These are phyloP conservation scores for Cytospora piceicola DNA, from an alignment of 2,329 filamentous ascomycete genomes.

Conservation along the genomic window DNA sequence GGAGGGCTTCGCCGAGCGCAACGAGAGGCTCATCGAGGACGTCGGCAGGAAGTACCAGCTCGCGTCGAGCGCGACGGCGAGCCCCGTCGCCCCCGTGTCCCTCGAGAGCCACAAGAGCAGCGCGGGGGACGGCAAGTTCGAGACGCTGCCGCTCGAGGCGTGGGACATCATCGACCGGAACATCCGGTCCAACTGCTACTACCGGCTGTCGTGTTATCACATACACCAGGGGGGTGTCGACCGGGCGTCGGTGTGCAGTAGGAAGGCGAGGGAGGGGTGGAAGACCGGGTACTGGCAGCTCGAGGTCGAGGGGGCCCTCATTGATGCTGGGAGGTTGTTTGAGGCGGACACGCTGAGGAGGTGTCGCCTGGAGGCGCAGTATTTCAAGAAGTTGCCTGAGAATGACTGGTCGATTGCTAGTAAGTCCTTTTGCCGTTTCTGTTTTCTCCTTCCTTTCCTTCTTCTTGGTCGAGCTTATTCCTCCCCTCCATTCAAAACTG, in stretches of 20 bases:
- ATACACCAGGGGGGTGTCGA: not conserved
- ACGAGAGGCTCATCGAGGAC: slow-evolving; percentile 22
- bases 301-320: slow-evolving; percentile 25
- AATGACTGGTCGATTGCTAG: slow-evolving; percentile 19
- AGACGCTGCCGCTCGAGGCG: slow-evolving; percentile 4
- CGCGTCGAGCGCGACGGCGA: not conserved
- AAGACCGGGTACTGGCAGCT: slow-evolving; percentile 26
- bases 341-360: slow-evolving; percentile 29
- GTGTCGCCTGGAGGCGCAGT: slow-evolving; percentile 28
- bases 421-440: not conserved
- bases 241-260: slow-evolving; percentile 2
- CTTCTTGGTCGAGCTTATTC: not conserved
- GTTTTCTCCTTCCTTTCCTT: not conserved
- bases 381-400: slow-evolving; percentile 27
- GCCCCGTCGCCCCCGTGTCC: slow-evolving; percentile 4
- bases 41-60: slow-evolving; percentile 28
- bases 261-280: slow-evolving; percentile 30
- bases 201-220: slow-evolving; percentile 27
- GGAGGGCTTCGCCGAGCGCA: slow-evolving; percentile 24
- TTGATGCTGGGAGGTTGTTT: slow-evolving; percentile 23
- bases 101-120: slow-evolving; percentile 3
- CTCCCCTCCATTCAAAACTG: not conserved
- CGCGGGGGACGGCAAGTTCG: not conserved
- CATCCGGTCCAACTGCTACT: slow-evolving; percentile 30
- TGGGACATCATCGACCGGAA: slow-evolving; percentile 31